A percentile compares a stretch with the other conserved stretches of the same genome.
These are phyloP conservation scores for Rhodosporidiobolus odoratus DNA, from an alignment of 768 basidiomycete genomes.

Conservation along the genomic window DNA sequence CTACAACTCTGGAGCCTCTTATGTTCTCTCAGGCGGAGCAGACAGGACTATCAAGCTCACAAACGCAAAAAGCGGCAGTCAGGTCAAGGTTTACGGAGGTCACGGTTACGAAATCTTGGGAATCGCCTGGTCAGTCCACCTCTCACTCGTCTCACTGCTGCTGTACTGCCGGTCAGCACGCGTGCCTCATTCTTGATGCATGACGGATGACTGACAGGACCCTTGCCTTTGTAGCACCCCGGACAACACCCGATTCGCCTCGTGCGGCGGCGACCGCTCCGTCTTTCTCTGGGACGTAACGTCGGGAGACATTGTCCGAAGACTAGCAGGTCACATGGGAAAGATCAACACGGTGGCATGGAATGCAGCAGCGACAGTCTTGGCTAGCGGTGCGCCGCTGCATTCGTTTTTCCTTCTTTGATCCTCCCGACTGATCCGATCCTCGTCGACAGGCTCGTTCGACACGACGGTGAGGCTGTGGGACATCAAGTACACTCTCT, in stretches of 20 bases:
- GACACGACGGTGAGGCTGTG: constrained; percentile 86
- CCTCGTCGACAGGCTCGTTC: constrained; percentile 64
- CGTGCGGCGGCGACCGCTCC: constrained; percentile 85
- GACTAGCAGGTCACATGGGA: constrained; percentile 81
- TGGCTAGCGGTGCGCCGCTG: constrained; percentile 83
- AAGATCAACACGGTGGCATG: constrained; percentile 88
- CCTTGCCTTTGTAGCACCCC: constrained; percentile 57
- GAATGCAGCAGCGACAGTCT: constrained; percentile 75
- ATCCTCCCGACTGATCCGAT: not conserved
- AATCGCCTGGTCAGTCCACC: constrained; percentile 62
- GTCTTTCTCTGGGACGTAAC: constrained; percentile 96
- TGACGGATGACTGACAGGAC: not conserved
- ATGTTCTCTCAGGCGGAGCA: constrained; percentile 86
- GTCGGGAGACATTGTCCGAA: constrained; percentile 71
- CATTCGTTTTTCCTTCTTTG: constrained; percentile 1
- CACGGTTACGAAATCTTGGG: constrained; percentile 96
- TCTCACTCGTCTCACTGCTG: not conserved
- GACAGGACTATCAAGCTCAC: constrained; percentile 84
- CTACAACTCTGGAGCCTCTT: constrained; percentile 82
- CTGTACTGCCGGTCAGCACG: not conserved
- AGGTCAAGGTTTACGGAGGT: constrained; percentile 83
- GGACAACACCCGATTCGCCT: constrained; percentile 90
- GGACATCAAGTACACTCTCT: constrained; percentile 68
- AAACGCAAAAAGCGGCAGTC: constrained; percentile 78
- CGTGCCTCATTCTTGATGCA: too few species aligned